Base-by-base conservation (phyloP, 192 early-diverging fungal genomes). In the Backusella luteola region DNA sequence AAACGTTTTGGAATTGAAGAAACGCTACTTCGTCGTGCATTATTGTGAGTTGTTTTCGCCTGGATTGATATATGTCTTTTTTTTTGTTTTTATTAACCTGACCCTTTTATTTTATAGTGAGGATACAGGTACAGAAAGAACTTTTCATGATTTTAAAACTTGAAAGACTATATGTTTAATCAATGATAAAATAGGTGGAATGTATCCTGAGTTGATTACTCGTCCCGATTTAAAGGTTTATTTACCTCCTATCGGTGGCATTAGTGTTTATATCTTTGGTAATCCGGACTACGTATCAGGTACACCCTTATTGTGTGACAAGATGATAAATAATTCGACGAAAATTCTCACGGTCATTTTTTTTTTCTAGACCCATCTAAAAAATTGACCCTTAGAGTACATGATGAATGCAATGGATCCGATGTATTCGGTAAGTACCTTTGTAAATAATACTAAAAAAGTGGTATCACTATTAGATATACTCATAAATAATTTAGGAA, bases 361-460 rank as follows among this genome's bases (percentile, higher is more conserved):
- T 23, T 19, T 63, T 29, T 26, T 66, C 23, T 67, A 41, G 94
- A 98, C 83, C 90, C 96, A 36, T 83, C 89, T 66, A 95, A 95
- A 75, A 90, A 90, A 12, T 79, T 98, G 38, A 96, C 95, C 1
- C 84, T 96, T 70, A 86, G 96, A 21, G 94, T 98, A 1, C 96
- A 98, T 84, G 96, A 98, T 81, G 96, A 98, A 74, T 98, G 96
- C 86, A 98, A 98, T 82, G 96, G 95, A 21, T 93, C 91, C 0
- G 93, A 95, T 63, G 94, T 95, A 9, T 94, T 94, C 84, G 93
- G 94, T 81, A 81, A 77, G 35, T 34, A 21, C 12, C 7, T 15
- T 36, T 34, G 6, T 19, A 11, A 39, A 38, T 9, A 9, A 39
- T 11, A 39, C 36, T n/a, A 15, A 36, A n/a, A 35, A 17, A 68